Percentiles rank a stretch among this genome's conserved stretches.
Evolutionary conservation across 2,329 filamentous ascomycete genomes (phyloP).

Genomic region (Epichloe aotearoae): DNA sequence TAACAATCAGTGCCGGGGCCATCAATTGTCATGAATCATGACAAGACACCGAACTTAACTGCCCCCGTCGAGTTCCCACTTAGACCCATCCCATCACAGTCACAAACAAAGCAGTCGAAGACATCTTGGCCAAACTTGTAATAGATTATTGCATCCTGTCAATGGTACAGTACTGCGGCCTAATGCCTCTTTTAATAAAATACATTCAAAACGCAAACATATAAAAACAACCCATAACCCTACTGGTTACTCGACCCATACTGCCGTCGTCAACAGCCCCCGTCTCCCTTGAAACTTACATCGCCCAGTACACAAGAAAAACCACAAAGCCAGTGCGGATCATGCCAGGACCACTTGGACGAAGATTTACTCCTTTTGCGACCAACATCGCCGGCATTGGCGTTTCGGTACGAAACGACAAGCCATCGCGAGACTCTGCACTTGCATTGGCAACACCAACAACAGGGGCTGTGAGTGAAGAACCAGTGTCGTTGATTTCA

Average conservation of each 20-base stretch:
- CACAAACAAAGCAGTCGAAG: not conserved
- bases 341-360: not conserved
- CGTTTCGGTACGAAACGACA: not conserved
- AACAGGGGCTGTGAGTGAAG: not conserved
- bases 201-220: conserved; percentile 8
- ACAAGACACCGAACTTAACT: too few relatives aligned
- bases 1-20: too few relatives aligned
- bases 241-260: not conserved
- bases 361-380: not conserved
- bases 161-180: conserved; percentile 2
- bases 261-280: not conserved
- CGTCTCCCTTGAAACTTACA: not conserved
- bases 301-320: not conserved
- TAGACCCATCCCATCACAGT: not conserved
- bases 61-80: too few relatives aligned
- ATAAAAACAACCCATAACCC: conserved; percentile 4
- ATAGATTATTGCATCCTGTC: conserved; percentile 5
- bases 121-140: conserved; percentile 1
- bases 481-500: not conserved
- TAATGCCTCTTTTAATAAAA: conserved; percentile 4
- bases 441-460: not conserved
- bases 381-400: conserved; percentile 1
- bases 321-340: not conserved
- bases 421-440: not conserved
- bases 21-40: too few relatives aligned